A percentile compares a stretch with the other conserved stretches of the same genome.
Evolutionary conservation across 805 yeast species (phyloP).

Genomic region (Saccharomycopsis sp.): DNA sequence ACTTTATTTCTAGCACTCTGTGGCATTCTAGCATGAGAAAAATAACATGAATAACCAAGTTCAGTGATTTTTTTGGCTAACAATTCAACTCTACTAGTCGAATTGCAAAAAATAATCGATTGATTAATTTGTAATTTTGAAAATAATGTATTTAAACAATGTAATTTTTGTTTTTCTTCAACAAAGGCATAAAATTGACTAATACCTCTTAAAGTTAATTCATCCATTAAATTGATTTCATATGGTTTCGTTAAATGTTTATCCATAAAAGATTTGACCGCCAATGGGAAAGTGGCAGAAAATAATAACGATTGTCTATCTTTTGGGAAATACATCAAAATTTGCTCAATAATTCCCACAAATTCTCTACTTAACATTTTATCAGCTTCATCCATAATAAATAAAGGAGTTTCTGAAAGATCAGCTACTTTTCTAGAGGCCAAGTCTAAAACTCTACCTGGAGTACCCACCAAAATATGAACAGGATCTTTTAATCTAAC

Average conservation of each 20-base stretch:
- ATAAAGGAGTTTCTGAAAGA: slow-evolving; percentile 72
- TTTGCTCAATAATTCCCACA: slow-evolving; percentile 76
- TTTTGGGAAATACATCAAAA: slow-evolving; percentile 68
- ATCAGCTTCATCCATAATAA: slow-evolving; percentile 98
- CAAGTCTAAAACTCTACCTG: slow-evolving; percentile 92
- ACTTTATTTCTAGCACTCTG: slow-evolving; percentile 96
- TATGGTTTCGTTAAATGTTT: slow-evolving; percentile 83
- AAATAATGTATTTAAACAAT: slow-evolving; percentile 90
- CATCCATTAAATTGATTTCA: slow-evolving; percentile 96
- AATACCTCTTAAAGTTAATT: slow-evolving; percentile 89
- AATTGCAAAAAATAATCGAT: slow-evolving; percentile 93
- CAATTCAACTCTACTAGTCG: slow-evolving; percentile 91
- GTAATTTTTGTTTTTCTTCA: slow-evolving; percentile 91
- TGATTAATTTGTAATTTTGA: slow-evolving; percentile 93
- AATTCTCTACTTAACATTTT: slow-evolving; percentile 91
- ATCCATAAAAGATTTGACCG: slow-evolving; percentile 89
- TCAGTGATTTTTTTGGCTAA: slow-evolving; percentile 94
- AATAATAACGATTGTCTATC: slow-evolving; percentile 78
- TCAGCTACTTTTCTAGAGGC: slow-evolving; percentile 85
- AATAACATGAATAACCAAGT: slow-evolving; percentile 91
- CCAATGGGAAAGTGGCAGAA: slow-evolving; percentile 93
- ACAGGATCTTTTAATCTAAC: slow-evolving; percentile 87
- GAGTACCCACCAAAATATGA: slow-evolving; percentile 93
- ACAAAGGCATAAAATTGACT: slow-evolving; percentile 98
- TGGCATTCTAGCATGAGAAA: slow-evolving; percentile 96